Percentiles rank a stretch among this genome's conserved stretches.
Evolutionary conservation across 1,284 basidiomycete species (phyloP).

Genomic region (Ganoderma lingzhi): DNA sequence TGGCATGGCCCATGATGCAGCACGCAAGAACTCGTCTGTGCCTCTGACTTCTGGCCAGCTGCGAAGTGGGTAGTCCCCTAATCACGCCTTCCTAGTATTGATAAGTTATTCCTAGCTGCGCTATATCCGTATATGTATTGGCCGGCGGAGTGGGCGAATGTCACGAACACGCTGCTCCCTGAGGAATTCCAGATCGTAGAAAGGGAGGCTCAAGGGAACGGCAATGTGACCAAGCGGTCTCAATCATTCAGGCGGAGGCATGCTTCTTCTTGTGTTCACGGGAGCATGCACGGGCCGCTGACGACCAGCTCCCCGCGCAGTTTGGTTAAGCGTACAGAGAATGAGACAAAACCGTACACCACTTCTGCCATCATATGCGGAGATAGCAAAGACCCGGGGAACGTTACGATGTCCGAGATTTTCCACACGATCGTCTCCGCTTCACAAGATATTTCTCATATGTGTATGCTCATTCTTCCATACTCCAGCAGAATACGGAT

Average conservation of each 20-base stretch:
- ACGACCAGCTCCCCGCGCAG: background rate
- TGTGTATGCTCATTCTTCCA: conserved; percentile 24
- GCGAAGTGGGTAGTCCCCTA: conserved; percentile 8
- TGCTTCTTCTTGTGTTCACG: background rate
- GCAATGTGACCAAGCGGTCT: conserved; percentile 24
- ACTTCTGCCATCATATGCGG: conserved; percentile 28
- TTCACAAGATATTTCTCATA: conserved; percentile 25
- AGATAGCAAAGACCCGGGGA: conserved; percentile 28
- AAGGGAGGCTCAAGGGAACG: conserved; percentile 14
- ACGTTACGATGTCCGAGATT: conserved; percentile 21
- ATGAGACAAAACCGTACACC: background rate
- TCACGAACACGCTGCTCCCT: conserved; percentile 13
- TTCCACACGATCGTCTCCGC: conserved; percentile 30
- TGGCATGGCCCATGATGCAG: background rate
- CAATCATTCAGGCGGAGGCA: background rate
- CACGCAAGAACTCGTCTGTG: conserved; percentile 11
- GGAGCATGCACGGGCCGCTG: background rate
- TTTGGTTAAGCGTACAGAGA: background rate
- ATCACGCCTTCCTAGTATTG: background rate
- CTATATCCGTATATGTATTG: conserved; percentile 5
- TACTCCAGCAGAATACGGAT: background rate
- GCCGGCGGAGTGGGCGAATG: background rate
- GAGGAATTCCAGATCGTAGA: conserved; percentile 26
- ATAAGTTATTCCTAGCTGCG: background rate
- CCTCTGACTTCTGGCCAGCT: conserved; percentile 15